Percentiles rank a stretch among this genome's conserved stretches.
Evolutionary conservation across 768 basidiomycete genomes (phyloP).

Genomic region (Mrakia hoshinonis): DNA sequence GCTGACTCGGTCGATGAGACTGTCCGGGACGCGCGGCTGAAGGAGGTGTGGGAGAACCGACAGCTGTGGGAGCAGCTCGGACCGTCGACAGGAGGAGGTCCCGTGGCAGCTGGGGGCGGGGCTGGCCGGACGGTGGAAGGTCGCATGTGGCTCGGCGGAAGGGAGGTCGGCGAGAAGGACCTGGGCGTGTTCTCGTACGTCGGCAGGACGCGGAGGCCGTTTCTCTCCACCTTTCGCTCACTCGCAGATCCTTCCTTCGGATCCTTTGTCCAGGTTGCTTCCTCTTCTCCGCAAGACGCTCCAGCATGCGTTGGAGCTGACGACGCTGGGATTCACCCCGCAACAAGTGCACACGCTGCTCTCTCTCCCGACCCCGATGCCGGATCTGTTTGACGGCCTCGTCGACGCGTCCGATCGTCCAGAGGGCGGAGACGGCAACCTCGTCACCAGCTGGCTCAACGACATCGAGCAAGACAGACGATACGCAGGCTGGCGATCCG

Average conservation of each 20-base stretch:
- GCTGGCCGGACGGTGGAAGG: slow-evolving; percentile 8
- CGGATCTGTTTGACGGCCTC: slow-evolving; percentile 47
- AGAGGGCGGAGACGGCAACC: slow-evolving; percentile 55
- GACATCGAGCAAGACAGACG: slow-evolving; percentile 74
- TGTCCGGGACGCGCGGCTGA: slow-evolving; percentile 23
- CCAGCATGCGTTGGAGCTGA: slow-evolving; percentile 58
- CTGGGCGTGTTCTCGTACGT: slow-evolving; percentile 59
- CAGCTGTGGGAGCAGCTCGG: slow-evolving; percentile 46
- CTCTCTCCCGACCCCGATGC: slow-evolving; percentile 37
- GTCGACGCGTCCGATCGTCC: slow-evolving; percentile 80
- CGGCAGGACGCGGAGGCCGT: not conserved
- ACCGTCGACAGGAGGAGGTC: slow-evolving; percentile 39
- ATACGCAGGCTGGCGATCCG: slow-evolving; percentile 42
- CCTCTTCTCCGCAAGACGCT: slow-evolving; percentile 48
- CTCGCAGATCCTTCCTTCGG: not conserved
- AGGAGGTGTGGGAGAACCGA: slow-evolving; percentile 47
- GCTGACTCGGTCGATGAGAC: not conserved
- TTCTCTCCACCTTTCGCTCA: not conserved
- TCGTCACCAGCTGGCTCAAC: slow-evolving; percentile 76
- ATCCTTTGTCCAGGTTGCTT: not conserved
- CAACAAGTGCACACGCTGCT: slow-evolving; percentile 64
- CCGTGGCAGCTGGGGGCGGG: slow-evolving; percentile 35
- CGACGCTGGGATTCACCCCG: slow-evolving; percentile 54
- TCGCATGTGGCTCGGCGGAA: slow-evolving; percentile 70
- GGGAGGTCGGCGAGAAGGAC: slow-evolving; percentile 53